A percentile compares a stretch with the other conserved stretches of the same genome.
Conservation (phyloP, 2,329 filamentous ascomycete genomes). For the Alternaria conjuncta region DNA sequence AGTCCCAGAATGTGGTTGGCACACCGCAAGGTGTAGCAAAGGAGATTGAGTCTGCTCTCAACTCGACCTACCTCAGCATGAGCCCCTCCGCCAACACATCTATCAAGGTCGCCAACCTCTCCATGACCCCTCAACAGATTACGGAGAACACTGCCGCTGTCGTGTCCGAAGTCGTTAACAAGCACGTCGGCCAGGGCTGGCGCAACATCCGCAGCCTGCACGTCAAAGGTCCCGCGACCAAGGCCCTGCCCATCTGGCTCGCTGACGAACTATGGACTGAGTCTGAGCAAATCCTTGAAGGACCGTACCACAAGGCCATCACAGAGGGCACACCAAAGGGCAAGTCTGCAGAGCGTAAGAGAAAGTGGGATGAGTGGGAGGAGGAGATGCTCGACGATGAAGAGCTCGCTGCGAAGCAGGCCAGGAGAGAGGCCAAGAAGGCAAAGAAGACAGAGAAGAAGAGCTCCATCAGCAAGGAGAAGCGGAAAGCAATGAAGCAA, state of each 20-base stretch:
- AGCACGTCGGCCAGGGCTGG: conserved; percentile 86
- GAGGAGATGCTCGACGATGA: conserved; percentile 47
- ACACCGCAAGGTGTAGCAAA: conserved; percentile 72
- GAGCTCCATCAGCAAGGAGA: conserved; percentile 52
- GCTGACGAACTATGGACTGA: conserved; percentile 91
- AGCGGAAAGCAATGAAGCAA: conserved; percentile 58
- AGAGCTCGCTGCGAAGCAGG: conserved; percentile 42
- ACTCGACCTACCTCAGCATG: conserved; percentile 80
- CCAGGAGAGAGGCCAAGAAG: conserved; percentile 60
- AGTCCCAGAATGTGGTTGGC: conserved; percentile 54
- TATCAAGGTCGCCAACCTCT: conserved; percentile 77
- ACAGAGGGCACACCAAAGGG: conserved; percentile 28
- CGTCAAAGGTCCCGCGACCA: conserved; percentile 88
- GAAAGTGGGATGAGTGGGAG: conserved; percentile 49
- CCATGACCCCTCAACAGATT: conserved; percentile 76
- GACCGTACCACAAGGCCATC: conserved; percentile 48
- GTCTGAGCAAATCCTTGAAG: conserved; percentile 71
- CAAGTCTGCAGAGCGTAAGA: conserved; percentile 42
- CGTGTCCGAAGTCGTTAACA: conserved; percentile 67
- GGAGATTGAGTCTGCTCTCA: conserved; percentile 80
- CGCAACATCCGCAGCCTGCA: conserved; percentile 83
- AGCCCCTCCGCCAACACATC: conserved; percentile 79
- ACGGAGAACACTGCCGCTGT: conserved; percentile 81
- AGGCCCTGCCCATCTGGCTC: conserved; percentile 91
- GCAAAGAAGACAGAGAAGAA: conserved; percentile 39